Evolutionary conservation across 2,329 filamentous ascomycete species (phyloP).

Genomic region (Fusarium nurragi): DNA sequence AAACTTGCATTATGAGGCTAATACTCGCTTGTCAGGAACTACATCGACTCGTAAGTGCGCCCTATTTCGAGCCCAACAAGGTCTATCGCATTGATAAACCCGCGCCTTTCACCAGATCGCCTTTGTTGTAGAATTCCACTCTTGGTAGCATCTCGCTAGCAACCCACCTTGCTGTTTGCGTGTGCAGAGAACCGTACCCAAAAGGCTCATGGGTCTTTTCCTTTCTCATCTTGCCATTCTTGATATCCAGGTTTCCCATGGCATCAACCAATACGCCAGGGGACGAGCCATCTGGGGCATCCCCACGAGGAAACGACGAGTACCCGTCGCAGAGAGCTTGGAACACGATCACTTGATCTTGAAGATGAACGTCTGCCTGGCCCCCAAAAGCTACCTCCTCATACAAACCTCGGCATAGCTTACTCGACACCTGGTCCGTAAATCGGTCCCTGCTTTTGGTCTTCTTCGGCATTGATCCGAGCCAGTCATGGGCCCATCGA

Average conservation of each 20-base stretch:
- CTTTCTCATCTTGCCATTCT: slow-evolving; percentile 46
- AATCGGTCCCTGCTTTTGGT: slow-evolving; percentile 42
- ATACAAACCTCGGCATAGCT: slow-evolving; percentile 57
- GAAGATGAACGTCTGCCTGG: slow-evolving; percentile 65
- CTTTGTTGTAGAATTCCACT: slow-evolving; percentile 61
- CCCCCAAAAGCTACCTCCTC: slow-evolving; percentile 57
- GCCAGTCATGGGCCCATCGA: slow-evolving; percentile 60
- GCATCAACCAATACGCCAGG: slow-evolving; percentile 40
- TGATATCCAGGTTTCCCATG: slow-evolving; percentile 45
- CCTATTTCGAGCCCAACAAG: neutral
- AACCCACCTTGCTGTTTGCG: slow-evolving; percentile 70
- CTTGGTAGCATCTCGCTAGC: slow-evolving; percentile 60
- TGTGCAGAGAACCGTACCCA: slow-evolving; percentile 65
- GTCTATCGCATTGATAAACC: slow-evolving; percentile 42
- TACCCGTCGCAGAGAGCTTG: slow-evolving; percentile 65
- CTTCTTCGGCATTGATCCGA: slow-evolving; percentile 56
- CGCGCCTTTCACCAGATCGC: slow-evolving; percentile 59
- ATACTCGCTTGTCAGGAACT: neutral
- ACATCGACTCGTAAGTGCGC: neutral
- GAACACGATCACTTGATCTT: slow-evolving; percentile 70
- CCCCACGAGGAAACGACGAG: slow-evolving; percentile 56
- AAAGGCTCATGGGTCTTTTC: slow-evolving; percentile 62
- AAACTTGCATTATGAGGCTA: neutral
- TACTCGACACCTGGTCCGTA: slow-evolving; percentile 55
- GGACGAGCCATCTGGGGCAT: slow-evolving; percentile 23